Base-by-base conservation (phyloP, 148 eudicot genomes). In the Cornus controversa region DNA sequence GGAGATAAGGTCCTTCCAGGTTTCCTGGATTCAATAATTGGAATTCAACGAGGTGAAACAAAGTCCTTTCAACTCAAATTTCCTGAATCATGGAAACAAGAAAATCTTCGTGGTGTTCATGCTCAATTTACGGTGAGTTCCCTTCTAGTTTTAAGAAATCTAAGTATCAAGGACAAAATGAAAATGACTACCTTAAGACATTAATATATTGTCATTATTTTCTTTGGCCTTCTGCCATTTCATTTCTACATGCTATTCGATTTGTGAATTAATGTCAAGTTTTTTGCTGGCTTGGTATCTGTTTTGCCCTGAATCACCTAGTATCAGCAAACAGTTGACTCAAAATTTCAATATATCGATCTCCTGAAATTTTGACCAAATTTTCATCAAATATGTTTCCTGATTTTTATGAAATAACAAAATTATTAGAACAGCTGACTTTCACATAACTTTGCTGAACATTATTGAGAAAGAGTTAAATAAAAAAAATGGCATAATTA, bases 41-140 rank as follows among this genome's bases (percentile, higher is more conserved):
- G 98, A 82, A 96, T 96, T 70, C 85, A 82, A 83, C 83, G 84
- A 53, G 98, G 97, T 85, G 98, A 93, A 92, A 92, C 95, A 64
- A 93, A 86, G 82, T 90, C 93, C 20, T 96, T 96, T 75, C 97
- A 94, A 25, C 93, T 91, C 78, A 80, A 77, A 29, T 96, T 96
- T 85, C 99, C 99, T 26, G 97, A 96, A 53, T 88, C 91, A 23
- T 96, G 99, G 99, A 86, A 78, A 82, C 99, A 96, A 88, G 97
- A 96, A 86, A 86, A 91, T 84, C 97, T 96, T 34, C 97, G 94
- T 53, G 97, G 94, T 75, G 92, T 96, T 63, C 88, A 85, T 27
- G 98, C 98, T 77, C 95, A 87, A 72, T 96, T 96, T 76, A 93
- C 95, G 1, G 99, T 96, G 75, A 90, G 98, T 87, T 80, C 27